Base-by-base conservation (phyloP, 2,329 filamentous ascomycete species). In the Botrytis elliptica region DNA sequence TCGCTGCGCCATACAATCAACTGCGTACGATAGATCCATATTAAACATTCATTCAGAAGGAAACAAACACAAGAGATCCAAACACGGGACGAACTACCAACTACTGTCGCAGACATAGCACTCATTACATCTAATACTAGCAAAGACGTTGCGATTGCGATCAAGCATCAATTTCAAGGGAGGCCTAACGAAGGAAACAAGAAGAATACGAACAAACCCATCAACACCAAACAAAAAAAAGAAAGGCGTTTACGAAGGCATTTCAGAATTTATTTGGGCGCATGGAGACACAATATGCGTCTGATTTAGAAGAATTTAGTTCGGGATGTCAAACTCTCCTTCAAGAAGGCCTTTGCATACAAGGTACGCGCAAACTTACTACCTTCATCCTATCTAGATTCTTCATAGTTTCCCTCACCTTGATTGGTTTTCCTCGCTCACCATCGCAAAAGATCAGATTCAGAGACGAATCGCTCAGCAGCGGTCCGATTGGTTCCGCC, bases 381-480 rank as follows among this genome's bases (percentile, higher is more conserved):
- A 46, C 46, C 46, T 40, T 59, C 38, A 59, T 59, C 46, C 36
- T 16, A n/a, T 38, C 40, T 52, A 52, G 64, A 42, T 68, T 40
- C 3, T n/a, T 38, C 22, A 46, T 63, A 8, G 29, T 71, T 44
- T 71, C 67, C 72, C 57, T 65, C 66, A 55, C 25, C 44, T 70
- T 70, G 10, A 70, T 71, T 64, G 49, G n/a, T 40, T 71, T 72
- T 42, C 62, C 64, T 36, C 44, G 40, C 60, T 64, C 63, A 73
- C 49, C 18, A 74, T 68, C 65, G 46, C 68, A 76, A 79, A 67
- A 76, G 77, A 40, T 79, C 74, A 65, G 74, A 76, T 36, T 79
- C 79, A 14, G 74, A 75, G 49, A 77, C 73, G 64, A 80, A 79
- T 71, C 72, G 64, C 71, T n/a, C 25, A 74, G 74, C 73, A 73